Evolutionary conservation across 768 basidiomycete genomes (phyloP), one percentile per base, ranked within the genome.

Genomic region (Boletales sp.): DNA sequence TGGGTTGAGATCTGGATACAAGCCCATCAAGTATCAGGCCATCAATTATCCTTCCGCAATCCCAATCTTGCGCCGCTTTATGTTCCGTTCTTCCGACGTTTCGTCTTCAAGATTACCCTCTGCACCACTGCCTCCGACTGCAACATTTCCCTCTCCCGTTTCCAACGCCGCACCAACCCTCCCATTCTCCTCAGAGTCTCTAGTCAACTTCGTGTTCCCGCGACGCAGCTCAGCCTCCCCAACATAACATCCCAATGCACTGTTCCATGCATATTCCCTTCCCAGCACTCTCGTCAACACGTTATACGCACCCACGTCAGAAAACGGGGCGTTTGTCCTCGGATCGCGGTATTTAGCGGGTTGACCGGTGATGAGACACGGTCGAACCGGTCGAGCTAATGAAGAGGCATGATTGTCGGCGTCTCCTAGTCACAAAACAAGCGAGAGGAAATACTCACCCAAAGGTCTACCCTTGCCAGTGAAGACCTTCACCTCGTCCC

Each of bases 331-430:
- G 10, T 82, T 82, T 1, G 87, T 86, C 37, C 79, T 72, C 1
- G 94, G 93, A 64, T 97, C 92, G 35, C 81, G 63, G 62, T 97
- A 97, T 40, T 71, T 78, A 0, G 92, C 93, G 5, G 76, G 73
- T 38, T 75, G 75, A 3, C 94, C 94, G 0, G 90, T 94, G 52
- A 97, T 80, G 0, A 81, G 81, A 64, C 94, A 95, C 8, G 66
- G 73, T 47, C 77, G 79, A 15, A 74, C 74, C 0, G 83, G 83
- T 14, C 87, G 85, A 21, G 78, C 90, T 92, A 52, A 35, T 6
- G 24, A 27, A 27, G 24, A 7, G 24, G 24, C 24, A 27, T 27
- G 24, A 12, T 24, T 13, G 39, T 42, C 8, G 42, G 18, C 29
- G 17, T 29, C 24, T 5, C 30, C 14, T 18, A 29, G 9, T 34